Base-by-base conservation (phyloP, 176 grass and related monocot species). In the Tuctoria greenei region DNA sequence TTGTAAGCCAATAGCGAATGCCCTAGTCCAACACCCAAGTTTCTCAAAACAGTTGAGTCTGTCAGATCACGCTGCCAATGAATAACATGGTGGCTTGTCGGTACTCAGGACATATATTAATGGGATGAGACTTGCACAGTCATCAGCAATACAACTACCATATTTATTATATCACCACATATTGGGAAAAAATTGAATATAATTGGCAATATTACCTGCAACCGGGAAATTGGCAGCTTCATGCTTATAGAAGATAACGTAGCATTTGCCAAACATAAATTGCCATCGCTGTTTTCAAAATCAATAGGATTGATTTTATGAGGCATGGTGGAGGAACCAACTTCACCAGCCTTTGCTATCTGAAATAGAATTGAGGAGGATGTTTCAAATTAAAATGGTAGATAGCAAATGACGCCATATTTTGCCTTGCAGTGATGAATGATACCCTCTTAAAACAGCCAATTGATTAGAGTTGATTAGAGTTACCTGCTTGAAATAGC, bases 271-370 rank as follows among this genome's bases (percentile, higher is more conserved):
- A 78, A 41, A 74, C n/a, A 71, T 23, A 92, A 58, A 84, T 98
- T 98, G 35, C 95, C 95, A 40, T 98, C 95, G 27, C 96, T 99
- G 42, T 99, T 99, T 88, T 99, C 96, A 85, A 99, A 99, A 92
- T 99, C 85, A 21, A 99, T 99, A 42, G 95, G 91, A 79, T 98
- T 98, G 62, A 99, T 86, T 90, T 98, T 98, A 78, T 98, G 95
- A 81, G 92, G 96, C 96, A 99, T 99, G 16, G 92, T 99, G 60
- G 96, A 99, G 35, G 91, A 95, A 84, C 96, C 96, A 69, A 99
- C 83, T 81, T 99, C 96, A 71, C 92, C 96, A 62, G 83, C 85
- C 80, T 99, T 99, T 38, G 87, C 77, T 82, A 92, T 86, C 96
- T 99, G 83, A 37, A 85, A 65, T 39, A 85, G 43, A 79, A 60